Percentiles rank a stretch among this genome's conserved stretches.
Evolutionary conservation across 1,284 basidiomycete genomes (phyloP).

Genomic region (Porodaedalea pini): DNA sequence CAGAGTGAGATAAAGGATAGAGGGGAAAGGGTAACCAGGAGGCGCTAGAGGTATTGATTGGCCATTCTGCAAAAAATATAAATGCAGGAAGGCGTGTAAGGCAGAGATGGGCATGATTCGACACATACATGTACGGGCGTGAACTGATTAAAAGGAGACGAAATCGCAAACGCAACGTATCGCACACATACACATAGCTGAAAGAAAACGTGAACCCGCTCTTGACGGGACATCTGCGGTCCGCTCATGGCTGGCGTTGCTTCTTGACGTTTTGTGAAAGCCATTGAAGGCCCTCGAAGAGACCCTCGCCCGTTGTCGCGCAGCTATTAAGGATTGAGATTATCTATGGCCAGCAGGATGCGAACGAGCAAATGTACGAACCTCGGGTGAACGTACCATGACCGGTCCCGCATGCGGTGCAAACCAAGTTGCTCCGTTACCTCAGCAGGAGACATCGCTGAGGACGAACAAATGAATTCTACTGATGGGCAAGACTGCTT

Average conservation of each 20-base stretch:
- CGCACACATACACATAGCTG: background rate
- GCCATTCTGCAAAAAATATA: background rate
- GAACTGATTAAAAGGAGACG: slow-evolving; percentile 7
- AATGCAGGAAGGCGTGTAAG: background rate
- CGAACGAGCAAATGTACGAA: background rate
- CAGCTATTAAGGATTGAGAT: slow-evolving; percentile 51
- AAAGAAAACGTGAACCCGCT: slow-evolving; percentile 3
- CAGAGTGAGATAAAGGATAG: background rate
- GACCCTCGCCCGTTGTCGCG: slow-evolving; percentile 92
- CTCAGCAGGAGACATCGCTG: slow-evolving; percentile 98
- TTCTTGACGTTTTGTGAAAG: slow-evolving; percentile 95
- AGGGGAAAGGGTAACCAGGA: slow-evolving; percentile 2
- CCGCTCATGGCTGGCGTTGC: slow-evolving; percentile 55
- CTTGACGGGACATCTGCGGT: background rate
- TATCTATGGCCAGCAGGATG: background rate
- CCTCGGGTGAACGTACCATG: slow-evolving; percentile 99
- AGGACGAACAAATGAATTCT: slow-evolving; percentile 5
- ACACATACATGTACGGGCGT: slow-evolving; percentile 3
- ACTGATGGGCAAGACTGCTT: slow-evolving; percentile 13
- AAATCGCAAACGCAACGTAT: background rate
- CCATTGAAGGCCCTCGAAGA: slow-evolving; percentile 96
- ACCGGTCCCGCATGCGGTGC: slow-evolving; percentile 93
- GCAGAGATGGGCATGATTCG: slow-evolving; percentile 1
- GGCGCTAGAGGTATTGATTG: background rate
- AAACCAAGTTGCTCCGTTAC: slow-evolving; percentile 97